These are phyloP conservation scores for Diaporthe nobilis DNA, from an alignment of 2,329 filamentous ascomycete species.

Conservation along the genomic window DNA sequence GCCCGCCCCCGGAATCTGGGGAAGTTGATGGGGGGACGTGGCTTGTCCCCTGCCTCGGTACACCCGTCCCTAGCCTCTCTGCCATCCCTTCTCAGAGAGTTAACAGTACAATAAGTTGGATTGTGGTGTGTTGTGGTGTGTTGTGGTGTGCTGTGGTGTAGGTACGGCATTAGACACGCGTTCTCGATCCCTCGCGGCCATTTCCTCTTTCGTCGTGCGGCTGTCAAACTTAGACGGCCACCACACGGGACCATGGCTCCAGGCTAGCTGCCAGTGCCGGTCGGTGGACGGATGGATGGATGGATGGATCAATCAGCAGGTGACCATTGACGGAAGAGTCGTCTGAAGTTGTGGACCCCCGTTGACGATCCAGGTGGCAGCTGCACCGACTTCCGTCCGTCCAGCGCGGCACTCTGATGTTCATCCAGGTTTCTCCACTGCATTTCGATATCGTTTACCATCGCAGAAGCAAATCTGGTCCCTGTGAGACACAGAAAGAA, in stretches of 20 bases:
- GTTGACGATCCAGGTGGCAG: neutral
- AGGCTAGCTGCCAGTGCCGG: neutral
- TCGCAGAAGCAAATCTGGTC: neutral
- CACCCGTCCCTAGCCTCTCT: neutral
- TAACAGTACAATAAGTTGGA: neutral
- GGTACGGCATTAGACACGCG: neutral
- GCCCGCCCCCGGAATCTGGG: conserved; percentile 26
- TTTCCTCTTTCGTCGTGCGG: conserved; percentile 22
- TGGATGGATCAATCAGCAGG: neutral
- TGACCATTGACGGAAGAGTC: neutral
- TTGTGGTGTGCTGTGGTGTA: neutral
- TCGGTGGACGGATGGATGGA: neutral
- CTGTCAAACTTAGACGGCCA: conserved; percentile 1
- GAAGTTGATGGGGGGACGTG: conserved; percentile 8
- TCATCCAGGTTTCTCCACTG: neutral
- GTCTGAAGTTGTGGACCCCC: conserved; percentile 5
- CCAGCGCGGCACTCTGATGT: neutral
- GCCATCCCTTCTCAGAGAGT: neutral
- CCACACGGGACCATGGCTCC: neutral
- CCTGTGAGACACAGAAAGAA: neutral
- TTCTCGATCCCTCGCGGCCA: conserved; percentile 28
- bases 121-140: neutral
- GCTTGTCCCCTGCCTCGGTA: conserved; percentile 10
- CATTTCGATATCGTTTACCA: neutral
- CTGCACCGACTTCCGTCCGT: neutral